Percentiles rank a stretch among this genome's conserved stretches.
These are phyloP conservation scores for Talaromyces sp. DNA, from an alignment of 2,329 filamentous ascomycete genomes.

Conservation along the genomic window DNA sequence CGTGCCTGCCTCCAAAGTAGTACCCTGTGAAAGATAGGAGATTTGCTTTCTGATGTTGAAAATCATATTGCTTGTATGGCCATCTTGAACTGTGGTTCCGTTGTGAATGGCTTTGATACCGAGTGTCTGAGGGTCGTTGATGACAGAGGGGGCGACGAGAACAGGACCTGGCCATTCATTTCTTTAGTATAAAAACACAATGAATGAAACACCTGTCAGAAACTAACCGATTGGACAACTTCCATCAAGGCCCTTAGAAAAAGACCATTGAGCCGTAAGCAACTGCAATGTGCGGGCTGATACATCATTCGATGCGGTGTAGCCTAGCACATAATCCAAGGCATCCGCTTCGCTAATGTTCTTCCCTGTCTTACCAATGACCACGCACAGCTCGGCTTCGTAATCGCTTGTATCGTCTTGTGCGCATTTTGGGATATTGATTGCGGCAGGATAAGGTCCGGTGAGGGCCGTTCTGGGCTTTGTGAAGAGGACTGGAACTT, in stretches of 20 bases:
- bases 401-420: constrained; percentile 33
- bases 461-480: constrained; percentile 29
- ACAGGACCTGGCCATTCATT: not conserved
- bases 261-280: not conserved
- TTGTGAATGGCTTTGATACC: not conserved
- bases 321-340: constrained; percentile 54
- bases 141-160: not conserved
- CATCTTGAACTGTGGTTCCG: not conserved
- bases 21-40: not conserved
- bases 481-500: constrained; percentile 30
- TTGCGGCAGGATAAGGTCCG: constrained; percentile 26
- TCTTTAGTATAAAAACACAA: too few species aligned
- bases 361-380: constrained; percentile 51
- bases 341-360: constrained; percentile 46
- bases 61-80: not conserved
- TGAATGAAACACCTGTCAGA: too few species aligned
- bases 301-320: constrained; percentile 31
- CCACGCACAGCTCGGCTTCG: constrained; percentile 53
- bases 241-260: not conserved
- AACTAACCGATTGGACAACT: not conserved
- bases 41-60: not conserved
- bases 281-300: not conserved
- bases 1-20: constrained; percentile 2
- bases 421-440: constrained; percentile 30
- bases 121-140: not conserved